Evolutionary conservation across 208 protist species (phyloP).

Genomic region (Leishmania tarentolae): DNA sequence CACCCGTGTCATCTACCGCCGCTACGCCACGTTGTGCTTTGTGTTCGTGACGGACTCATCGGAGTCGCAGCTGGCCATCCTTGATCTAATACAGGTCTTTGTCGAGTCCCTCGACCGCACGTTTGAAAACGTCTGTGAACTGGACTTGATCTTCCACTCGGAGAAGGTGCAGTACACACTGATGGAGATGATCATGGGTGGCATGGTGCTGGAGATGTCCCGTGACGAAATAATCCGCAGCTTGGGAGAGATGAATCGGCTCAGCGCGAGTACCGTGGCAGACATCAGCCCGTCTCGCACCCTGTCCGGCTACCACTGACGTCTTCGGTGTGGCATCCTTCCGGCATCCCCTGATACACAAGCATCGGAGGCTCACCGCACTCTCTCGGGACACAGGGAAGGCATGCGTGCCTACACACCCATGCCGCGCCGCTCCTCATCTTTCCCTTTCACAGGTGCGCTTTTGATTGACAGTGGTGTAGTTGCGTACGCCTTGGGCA

Average conservation of each 20-base stretch:
- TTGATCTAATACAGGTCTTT: conserved; percentile 98
- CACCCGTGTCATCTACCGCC: conserved; percentile 96
- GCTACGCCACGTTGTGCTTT: conserved; percentile 99
- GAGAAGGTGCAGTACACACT: conserved; percentile 97
- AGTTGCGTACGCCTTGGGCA: not conserved
- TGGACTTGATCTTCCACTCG: conserved; percentile 99
- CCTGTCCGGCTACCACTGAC: conserved; percentile 30
- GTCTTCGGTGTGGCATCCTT: not conserved
- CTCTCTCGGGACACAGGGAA: not conserved
- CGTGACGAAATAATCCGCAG: conserved; percentile 87
- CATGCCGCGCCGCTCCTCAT: not conserved
- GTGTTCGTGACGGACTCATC: conserved; percentile 97
- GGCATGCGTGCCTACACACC: not conserved
- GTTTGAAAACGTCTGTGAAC: conserved; percentile 99
- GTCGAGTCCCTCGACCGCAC: conserved; percentile 96
- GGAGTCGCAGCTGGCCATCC: conserved; percentile 97
- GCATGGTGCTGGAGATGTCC: conserved; percentile 98
- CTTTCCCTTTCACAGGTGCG: not conserved
- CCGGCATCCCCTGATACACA: too few species aligned
- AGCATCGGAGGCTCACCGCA: too few species aligned
- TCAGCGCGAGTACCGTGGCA: conserved; percentile 27
- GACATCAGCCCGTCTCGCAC: conserved; percentile 16
- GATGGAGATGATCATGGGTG: conserved; percentile 98
- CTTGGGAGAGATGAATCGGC: conserved; percentile 60
- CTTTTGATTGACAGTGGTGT: not conserved